Evolutionary conservation across 805 yeast genomes (phyloP).

Genomic region (Komagataella ulmi): DNA sequence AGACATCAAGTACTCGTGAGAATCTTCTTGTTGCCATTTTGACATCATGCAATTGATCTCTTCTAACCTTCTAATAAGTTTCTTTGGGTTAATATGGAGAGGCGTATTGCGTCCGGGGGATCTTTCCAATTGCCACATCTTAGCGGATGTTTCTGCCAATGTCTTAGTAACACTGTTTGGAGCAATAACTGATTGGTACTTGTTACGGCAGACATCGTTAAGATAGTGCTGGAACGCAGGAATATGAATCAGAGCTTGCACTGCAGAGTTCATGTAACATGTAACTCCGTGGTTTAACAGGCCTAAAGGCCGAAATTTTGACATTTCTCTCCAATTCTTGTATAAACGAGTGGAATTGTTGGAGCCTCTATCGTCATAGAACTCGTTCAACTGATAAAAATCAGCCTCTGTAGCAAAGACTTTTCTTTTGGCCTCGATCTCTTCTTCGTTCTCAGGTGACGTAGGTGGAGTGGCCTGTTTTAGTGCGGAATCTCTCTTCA

Average conservation of each 20-base stretch:
- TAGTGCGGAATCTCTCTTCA: constrained; percentile 5
- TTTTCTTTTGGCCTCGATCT: constrained; percentile 7
- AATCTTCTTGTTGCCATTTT: constrained; percentile 96
- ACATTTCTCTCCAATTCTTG: constrained; percentile 60
- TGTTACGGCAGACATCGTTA: constrained; percentile 44
- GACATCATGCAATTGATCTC: constrained; percentile 95
- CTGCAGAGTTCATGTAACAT: constrained; percentile 91
- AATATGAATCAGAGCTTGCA: constrained; percentile 80
- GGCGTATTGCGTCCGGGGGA: constrained; percentile 13
- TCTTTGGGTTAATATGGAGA: constrained; percentile 60
- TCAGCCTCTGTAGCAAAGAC: constrained; percentile 14
- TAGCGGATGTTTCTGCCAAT: constrained; percentile 53
- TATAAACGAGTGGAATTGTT: constrained; percentile 41
- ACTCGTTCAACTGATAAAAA: constrained; percentile 50
- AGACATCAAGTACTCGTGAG: constrained; percentile 95
- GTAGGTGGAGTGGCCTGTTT: constrained; percentile 18
- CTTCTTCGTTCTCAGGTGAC: constrained; percentile 17
- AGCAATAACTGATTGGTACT: constrained; percentile 30
- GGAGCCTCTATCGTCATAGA: constrained; percentile 48
- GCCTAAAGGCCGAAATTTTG: constrained; percentile 43
- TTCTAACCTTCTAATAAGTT: constrained; percentile 53
- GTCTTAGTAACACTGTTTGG: constrained; percentile 49
- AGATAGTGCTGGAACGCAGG: constrained; percentile 86
- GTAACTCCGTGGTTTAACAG: constrained; percentile 87
- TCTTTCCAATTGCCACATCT: constrained; percentile 51